phyloP scores from a whole-genome alignment of 495 filamentous ascomycete species.

The Podospora pseudocomata region DNA sequence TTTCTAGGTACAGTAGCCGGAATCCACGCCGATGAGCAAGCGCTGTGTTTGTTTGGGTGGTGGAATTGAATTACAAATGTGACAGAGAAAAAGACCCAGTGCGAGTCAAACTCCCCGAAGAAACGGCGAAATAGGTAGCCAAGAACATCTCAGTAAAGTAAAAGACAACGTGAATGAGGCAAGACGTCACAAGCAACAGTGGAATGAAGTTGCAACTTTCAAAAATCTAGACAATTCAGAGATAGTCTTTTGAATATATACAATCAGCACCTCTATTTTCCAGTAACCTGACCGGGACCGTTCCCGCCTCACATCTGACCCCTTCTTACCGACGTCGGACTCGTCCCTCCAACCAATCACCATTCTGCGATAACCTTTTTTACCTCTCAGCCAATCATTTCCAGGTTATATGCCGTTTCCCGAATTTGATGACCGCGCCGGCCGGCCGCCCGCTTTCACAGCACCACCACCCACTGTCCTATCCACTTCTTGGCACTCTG shows the following conservation, averaged over 20 bases:
- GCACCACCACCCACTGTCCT: too few species aligned
- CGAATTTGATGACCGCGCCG: neutral
- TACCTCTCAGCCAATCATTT: constrained; percentile 10
- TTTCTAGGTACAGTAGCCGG: neutral
- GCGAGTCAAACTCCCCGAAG: neutral
- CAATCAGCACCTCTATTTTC: neutral
- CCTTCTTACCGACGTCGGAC: neutral
- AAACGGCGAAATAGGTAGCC: neutral
- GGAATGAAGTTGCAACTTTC: neutral
- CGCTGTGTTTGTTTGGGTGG: neutral
- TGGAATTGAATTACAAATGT: neutral
- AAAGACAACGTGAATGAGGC: neutral
- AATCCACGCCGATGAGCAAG: constrained; percentile 11
- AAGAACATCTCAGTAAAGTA: neutral
- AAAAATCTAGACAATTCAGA: neutral
- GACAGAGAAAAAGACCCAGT: neutral
- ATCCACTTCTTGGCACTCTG: neutral
- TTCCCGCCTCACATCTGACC: neutral
- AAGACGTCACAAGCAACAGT: neutral
- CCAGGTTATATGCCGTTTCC: neutral
- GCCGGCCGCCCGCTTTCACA: neutral
- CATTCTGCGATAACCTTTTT: constrained; percentile 18
- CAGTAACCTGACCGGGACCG: neutral
- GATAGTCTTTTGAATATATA: neutral
- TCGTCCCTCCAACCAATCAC: constrained; percentile 4